phyloP scores from a whole-genome alignment of 768 basidiomycete species.

The Pulveroboletus sp. region DNA sequence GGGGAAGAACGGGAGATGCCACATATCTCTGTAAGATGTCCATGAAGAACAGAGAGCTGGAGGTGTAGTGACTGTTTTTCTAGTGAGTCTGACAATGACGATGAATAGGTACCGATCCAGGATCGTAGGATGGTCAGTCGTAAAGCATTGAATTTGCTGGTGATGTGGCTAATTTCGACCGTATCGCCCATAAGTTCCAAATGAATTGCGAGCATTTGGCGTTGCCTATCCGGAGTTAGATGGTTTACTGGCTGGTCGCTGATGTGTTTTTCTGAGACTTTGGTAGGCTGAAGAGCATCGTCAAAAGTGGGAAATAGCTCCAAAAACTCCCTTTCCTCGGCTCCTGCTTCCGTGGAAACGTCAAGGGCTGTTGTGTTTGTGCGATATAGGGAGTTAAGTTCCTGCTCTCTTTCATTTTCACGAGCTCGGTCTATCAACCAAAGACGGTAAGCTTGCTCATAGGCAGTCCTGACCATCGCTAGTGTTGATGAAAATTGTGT shows the following conservation, averaged over 20 bases:
- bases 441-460: constrained; percentile 68
- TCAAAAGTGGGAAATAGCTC: constrained; percentile 84
- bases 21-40: constrained; percentile 33
- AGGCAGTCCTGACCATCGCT: constrained; percentile 41
- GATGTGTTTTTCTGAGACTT: not conserved
- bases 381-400: constrained; percentile 74
- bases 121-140: constrained; percentile 32
- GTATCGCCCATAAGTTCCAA: constrained; percentile 34
- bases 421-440: constrained; percentile 81
- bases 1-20: constrained; percentile 12
- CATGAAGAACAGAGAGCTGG: constrained; percentile 48
- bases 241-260: constrained; percentile 26
- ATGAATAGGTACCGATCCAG: constrained; percentile 28
- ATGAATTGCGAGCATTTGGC: constrained; percentile 46
- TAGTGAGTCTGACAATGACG: constrained; percentile 37
- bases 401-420: constrained; percentile 57
- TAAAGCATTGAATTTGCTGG: constrained; percentile 29
- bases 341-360: constrained; percentile 60
- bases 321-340: constrained; percentile 80
- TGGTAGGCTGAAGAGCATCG: constrained; percentile 39
- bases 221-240: constrained; percentile 21
- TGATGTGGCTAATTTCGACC: not conserved
- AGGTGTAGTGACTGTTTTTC: constrained; percentile 49
- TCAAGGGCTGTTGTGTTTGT: constrained; percentile 49
- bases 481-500: constrained; percentile 6